Base-by-base conservation (phyloP, 176 grass and related monocot genomes). In the Poa pratensis region DNA sequence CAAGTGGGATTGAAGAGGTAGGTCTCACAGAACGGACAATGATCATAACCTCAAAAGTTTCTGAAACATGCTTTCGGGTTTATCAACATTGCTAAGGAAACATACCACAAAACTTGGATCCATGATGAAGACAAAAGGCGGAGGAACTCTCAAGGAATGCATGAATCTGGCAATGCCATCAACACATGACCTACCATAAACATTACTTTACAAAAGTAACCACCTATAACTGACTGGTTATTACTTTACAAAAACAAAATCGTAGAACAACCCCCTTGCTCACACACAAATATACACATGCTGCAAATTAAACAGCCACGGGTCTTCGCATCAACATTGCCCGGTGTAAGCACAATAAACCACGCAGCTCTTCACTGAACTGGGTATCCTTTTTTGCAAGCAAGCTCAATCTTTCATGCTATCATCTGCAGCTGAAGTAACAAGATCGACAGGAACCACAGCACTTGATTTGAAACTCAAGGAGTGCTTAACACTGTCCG, bases 201-300 rank as follows among this genome's bases (percentile, higher is more conserved):
- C 15, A 32, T 34, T 65, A 65, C 62, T 65, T 65, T 18, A 82
- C 79, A 65, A 69, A 73, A 68, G 62, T 62, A 84, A 75, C 43
- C 79, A 73, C 82, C 87, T 91, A 87, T 30, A 80, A 85, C 76
- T 80, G 76, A 83, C 59, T 64, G 70, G 62, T 73, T 73, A 75
- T 81, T 78, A 79, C 69, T 90, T 76, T 72, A 92, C 87, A 89
- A 75, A 83, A 85, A 69, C 6, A 80, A 91, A 86, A 70, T 54
- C 79, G 39, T 78, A 58, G 68, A 45, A 63, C 55, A 14, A 76
- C 87, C 69, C 48, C 48, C 48, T 49, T 11, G 3, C 46, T 5
- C 12, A 49, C 48, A 49, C 6, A 50, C 62, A 69, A 51, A 51
- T 51, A 51, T 51, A 51, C 15, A 51, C 49, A 51, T 51, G 14